These are phyloP conservation scores for Wickerhamomyces bovis DNA, from an alignment of 805 yeast species.

Conservation along the genomic window DNA sequence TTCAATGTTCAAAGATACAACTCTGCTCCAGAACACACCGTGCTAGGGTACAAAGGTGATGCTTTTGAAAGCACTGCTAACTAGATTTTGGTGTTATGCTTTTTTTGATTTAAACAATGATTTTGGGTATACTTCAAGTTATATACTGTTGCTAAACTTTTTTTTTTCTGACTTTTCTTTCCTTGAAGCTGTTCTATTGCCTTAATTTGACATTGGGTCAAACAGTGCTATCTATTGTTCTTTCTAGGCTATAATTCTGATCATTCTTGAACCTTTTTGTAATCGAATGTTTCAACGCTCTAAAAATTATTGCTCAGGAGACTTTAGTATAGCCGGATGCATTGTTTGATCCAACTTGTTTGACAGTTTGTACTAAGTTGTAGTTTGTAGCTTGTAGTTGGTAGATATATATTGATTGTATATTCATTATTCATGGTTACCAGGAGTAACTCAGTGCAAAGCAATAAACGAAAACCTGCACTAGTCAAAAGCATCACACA, in stretches of 20 bases:
- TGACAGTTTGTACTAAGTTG: background rate
- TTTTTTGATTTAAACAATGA: background rate
- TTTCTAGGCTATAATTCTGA: background rate
- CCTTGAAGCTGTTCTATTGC: background rate
- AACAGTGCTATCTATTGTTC: background rate
- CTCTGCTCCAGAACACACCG: conserved; percentile 10
- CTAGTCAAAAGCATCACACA: background rate
- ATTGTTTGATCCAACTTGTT: background rate
- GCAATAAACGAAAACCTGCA: background rate
- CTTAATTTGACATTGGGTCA: background rate
- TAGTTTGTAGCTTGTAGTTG: background rate
- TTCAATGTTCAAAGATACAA: conserved; percentile 20
- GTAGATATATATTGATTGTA: too few species aligned
- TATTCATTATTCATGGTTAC: background rate
- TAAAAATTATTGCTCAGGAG: background rate
- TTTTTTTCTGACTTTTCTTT: background rate
- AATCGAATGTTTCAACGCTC: background rate
- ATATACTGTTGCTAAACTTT: background rate
- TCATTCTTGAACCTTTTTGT: background rate
- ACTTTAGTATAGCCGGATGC: background rate
- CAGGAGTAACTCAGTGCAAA: background rate
- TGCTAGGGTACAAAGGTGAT: background rate
- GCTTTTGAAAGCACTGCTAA: background rate
- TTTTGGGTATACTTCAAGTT: background rate
- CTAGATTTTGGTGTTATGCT: background rate